Evolutionary conservation across 2,329 filamentous ascomycete species (phyloP).

Genomic region (Colletotrichum sp.): DNA sequence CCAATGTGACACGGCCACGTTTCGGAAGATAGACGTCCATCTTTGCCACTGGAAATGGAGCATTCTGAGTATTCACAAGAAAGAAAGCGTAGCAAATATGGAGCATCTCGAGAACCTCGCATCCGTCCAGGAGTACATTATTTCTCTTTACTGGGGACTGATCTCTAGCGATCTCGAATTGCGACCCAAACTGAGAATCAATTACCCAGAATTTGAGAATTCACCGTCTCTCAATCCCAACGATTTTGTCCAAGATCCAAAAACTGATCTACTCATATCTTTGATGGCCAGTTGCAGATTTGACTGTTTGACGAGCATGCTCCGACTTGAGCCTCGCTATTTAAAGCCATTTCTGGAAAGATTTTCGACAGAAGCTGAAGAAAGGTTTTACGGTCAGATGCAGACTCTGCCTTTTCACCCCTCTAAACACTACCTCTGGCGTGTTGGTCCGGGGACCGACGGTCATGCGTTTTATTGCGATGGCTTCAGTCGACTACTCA

Average conservation of each 20-base stretch:
- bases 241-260: background rate
- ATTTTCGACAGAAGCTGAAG: background rate
- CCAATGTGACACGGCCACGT: background rate
- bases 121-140: background rate
- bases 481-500: background rate
- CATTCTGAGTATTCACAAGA: background rate
- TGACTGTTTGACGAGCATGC: background rate
- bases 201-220: background rate
- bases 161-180: background rate
- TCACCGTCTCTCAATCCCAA: background rate
- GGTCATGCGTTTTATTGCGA: background rate
- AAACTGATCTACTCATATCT: background rate
- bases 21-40: background rate
- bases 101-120: background rate
- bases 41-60: background rate
- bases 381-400: background rate
- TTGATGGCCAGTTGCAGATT: background rate
- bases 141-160: background rate
- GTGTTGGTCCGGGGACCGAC: background rate
- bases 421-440: background rate
- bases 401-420: background rate
- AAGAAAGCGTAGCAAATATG: background rate
- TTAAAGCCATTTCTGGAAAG: background rate
- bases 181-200: background rate
- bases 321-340: background rate